Base-by-base conservation (phyloP, 2,329 filamentous ascomycete species). In the Xylaria sp. region DNA sequence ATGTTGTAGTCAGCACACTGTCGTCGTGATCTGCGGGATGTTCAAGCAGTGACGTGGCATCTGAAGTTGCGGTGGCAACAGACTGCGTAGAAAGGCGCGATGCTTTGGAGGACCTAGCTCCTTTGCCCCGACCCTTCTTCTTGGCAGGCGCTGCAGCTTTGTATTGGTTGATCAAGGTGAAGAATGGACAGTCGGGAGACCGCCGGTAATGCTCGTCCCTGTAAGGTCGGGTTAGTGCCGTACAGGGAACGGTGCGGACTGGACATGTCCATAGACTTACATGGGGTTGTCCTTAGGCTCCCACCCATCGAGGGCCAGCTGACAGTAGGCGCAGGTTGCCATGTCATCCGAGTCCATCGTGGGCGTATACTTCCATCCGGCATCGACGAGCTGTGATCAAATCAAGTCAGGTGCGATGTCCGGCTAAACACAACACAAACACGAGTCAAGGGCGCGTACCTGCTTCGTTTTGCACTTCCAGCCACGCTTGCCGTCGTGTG, bases 351-450 rank as follows among this genome's bases (percentile, higher is more conserved):
- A 93, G 52, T 95, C 94, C 52, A 88, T 83, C 6, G 89, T 93
- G 0, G 96, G 94, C 28, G 94, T 97, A 81, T 94, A 98, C 78
- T 92, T 94, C 94, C 95, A 99, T 12, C 96, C 96, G 33, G 94
- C 93, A 73, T 95, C 93, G 41, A 93, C 93, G 83, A 98, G 90
- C 90, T 96, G 75, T 64, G 62, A 58, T 31, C n/a, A 23, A 25
- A 25, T 49, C 15, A 57, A 48, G 66, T 69, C 15, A 65, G 62
- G n/a, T 5, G 36, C 28, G 54, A 48, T 49, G 28, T 25, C 23
- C 39, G 13, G 41, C 8, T 33, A 51, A 46, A n/a, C 28, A 36
- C n/a, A 49, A 46, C 25, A 23, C 18, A 20, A n/a, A 18, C 15
- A 46, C 41, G 15, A 41, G 51, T 60, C 36, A 33, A 56, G 48